Evolutionary conservation across 2,329 filamentous ascomycete species (phyloP).

Genomic region (Aschersonia sp.): DNA sequence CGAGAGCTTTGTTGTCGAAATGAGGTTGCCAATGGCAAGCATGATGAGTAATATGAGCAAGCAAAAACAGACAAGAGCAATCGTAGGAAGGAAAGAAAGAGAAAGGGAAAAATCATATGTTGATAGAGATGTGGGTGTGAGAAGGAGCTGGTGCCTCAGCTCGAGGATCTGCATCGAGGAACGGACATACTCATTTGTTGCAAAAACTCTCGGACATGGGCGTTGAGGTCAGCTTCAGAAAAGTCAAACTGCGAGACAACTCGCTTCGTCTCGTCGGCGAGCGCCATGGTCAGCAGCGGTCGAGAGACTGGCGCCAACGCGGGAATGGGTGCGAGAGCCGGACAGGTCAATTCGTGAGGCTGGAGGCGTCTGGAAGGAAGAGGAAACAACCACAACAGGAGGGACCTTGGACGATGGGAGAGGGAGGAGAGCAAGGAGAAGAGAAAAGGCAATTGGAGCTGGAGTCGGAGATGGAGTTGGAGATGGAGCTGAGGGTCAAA

Average conservation of each 20-base stretch:
- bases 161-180: background rate
- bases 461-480: slow-evolving; percentile 1
- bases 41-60: too few relatives aligned
- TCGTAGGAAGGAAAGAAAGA: background rate
- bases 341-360: slow-evolving; percentile 34
- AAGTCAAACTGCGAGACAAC: slow-evolving; percentile 82
- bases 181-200: slow-evolving; percentile 54
- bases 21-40: background rate
- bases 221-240: slow-evolving; percentile 61
- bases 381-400: slow-evolving; percentile 9
- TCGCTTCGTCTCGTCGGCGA: slow-evolving; percentile 58
- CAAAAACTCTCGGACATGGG: slow-evolving; percentile 73
- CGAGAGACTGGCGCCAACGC: slow-evolving; percentile 37
- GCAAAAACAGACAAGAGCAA: too few relatives aligned
- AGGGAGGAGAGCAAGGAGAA: slow-evolving; percentile 7
- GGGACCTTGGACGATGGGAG: slow-evolving; percentile 15
- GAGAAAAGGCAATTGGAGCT: slow-evolving; percentile 9
- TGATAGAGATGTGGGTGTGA: too few relatives aligned
- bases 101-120: background rate
- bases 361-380: slow-evolving; percentile 14
- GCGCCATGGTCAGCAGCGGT: slow-evolving; percentile 41
- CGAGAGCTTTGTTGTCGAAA: background rate
- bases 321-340: slow-evolving; percentile 38
- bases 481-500: slow-evolving; percentile 8
- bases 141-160: too few relatives aligned